Evolutionary conservation across 2,329 filamentous ascomycete genomes (phyloP).

Genomic region (Claviceps cyperi): DNA sequence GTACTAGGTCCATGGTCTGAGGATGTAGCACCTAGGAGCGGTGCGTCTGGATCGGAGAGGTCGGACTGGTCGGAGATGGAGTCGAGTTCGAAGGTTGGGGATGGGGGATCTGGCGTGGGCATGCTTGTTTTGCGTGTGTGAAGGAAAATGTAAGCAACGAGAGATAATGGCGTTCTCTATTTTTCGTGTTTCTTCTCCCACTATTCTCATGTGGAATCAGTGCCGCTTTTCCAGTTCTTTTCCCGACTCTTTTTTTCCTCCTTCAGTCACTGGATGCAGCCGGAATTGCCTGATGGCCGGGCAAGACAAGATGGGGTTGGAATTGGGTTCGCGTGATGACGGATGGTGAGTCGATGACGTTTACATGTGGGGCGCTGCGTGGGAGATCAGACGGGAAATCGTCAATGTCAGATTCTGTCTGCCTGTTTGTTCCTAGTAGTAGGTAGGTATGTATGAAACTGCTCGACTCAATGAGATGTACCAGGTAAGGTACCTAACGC

Average conservation of each 20-base stretch:
- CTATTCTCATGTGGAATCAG: too few relatives aligned
- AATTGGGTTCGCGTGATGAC: background rate
- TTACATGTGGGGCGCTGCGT: background rate
- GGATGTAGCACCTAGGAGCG: background rate
- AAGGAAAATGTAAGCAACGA: too few relatives aligned
- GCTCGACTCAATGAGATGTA: too few relatives aligned
- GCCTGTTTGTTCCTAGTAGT: too few relatives aligned
- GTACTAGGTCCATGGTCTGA: background rate
- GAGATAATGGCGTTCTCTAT: too few relatives aligned
- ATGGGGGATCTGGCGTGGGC: background rate
- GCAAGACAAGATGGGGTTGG: background rate
- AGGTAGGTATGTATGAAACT: too few relatives aligned
- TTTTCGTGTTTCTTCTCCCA: too few relatives aligned
- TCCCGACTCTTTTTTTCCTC: background rate
- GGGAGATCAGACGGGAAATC: too few relatives aligned
- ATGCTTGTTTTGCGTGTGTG: background rate
- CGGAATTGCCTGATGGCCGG: background rate
- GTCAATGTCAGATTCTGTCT: too few relatives aligned
- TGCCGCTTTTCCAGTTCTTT: too few relatives aligned
- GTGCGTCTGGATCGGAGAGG: background rate
- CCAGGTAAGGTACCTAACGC: too few relatives aligned
- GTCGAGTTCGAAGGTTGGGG: conserved; percentile 3
- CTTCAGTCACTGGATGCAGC: background rate
- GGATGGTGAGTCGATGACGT: background rate
- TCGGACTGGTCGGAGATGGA: conserved; percentile 4